Base-by-base conservation (phyloP, 371 early-diverging fungal genomes). In the Apophysomyces elegans region DNA sequence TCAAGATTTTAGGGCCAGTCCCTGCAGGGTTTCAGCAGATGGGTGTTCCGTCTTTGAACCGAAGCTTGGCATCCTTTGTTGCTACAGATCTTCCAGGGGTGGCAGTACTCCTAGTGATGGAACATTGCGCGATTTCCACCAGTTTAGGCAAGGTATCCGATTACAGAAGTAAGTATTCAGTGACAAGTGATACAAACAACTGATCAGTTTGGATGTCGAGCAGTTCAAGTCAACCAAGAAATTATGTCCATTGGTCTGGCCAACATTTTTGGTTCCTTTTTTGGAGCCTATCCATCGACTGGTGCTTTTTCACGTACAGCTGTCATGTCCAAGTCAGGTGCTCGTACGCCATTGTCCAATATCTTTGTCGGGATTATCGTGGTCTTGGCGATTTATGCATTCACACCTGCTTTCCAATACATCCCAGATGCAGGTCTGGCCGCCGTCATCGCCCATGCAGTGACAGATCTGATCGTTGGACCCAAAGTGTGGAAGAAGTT, bases 231-330 rank as follows among this genome's bases (percentile, higher is more conserved):
- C 47, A 90, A 89, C 73, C 94, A 95, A 77, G 97, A 96, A 67
- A 67, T 93, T 35, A 78, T 94, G 39, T 85, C 95, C 4, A 76
- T 93, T 32, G 96, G 96, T n/a, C 36, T 89, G 37, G 78, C 91
- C 38, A 96, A 96, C 72, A 66, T 94, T 16, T 68, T 90, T 61
- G 91, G 90, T 2, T 85, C 91, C 12, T 94, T 95, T 80, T 90
- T 96, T 73, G 86, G 90, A 39, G 90, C 90, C 2, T 93, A 87
- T 75, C 91, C 95, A 12, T 86, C 90, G 0, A 93, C 95, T 39
- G 95, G 94, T 44, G 91, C 93, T 2, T 95, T 96, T 74, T 91
- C 93, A 2, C 88, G 97, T 37, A 87, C 92, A 0, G 92, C 94
- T 46, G 88, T 95, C 72, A 91, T 91, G 74, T 81, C 80, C 63